Percentiles rank a stretch among this genome's conserved stretches.
Evolutionary conservation across 345 rosid genomes (phyloP).

Genomic region (Rubroshorea leprosula): DNA sequence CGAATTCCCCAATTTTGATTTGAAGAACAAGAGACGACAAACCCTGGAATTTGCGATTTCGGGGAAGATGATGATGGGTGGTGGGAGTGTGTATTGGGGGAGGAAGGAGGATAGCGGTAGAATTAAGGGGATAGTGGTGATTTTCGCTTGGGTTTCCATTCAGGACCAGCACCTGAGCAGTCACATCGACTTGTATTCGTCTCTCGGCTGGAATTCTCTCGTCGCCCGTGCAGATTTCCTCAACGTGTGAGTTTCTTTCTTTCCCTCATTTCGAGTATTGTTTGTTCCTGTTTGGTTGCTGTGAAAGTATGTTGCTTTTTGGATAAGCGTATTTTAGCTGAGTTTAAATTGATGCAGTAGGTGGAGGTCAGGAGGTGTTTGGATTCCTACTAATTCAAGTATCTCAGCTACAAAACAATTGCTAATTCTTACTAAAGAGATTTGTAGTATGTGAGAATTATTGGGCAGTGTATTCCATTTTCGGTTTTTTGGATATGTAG

Average conservation of each 20-base stretch:
- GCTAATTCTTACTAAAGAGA: background rate
- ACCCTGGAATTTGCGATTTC: background rate
- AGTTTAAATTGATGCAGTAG: background rate
- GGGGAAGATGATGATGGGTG: conserved; percentile 43
- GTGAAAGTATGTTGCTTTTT: background rate
- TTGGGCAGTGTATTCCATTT: background rate
- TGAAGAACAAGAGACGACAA: background rate
- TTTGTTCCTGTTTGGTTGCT: background rate
- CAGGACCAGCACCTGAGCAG: conserved; percentile 36
- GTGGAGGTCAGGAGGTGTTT: background rate
- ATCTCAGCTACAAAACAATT: background rate
- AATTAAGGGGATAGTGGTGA: conserved; percentile 64
- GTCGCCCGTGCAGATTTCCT: conserved; percentile 72
- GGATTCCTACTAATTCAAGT: background rate
- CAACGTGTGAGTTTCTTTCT: conserved; percentile 44
- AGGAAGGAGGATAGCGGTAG: conserved; percentile 26
- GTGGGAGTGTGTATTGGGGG: conserved; percentile 66
- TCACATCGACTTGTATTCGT: conserved; percentile 68
- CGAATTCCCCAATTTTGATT: background rate
- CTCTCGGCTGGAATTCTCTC: conserved; percentile 88
- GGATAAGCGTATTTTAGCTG: background rate
- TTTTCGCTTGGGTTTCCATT: conserved; percentile 72
- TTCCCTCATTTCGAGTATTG: background rate
- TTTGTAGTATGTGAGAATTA: background rate
- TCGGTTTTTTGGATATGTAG: background rate